Percentiles rank a stretch among this genome's conserved stretches.
Conservation (phyloP, 352 stramenopile genomes). For the Globisporangium emineosum region DNA sequence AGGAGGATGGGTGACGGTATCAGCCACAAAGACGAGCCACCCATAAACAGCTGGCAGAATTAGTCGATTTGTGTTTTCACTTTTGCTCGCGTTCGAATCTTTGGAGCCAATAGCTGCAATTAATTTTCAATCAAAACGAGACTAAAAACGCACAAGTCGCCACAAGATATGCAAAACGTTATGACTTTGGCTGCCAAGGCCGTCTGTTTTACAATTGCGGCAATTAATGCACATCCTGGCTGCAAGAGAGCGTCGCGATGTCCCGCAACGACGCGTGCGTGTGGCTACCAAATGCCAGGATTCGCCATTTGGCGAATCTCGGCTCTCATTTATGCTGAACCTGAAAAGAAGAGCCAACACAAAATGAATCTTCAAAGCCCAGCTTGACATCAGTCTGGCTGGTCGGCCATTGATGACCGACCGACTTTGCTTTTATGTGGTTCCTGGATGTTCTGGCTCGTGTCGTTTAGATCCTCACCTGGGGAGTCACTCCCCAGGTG, state of each 20-base stretch:
- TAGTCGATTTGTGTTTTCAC: slow-evolving; percentile 8
- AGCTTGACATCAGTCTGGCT: background rate
- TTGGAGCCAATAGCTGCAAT: background rate
- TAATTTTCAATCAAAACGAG: background rate
- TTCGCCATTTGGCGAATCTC: background rate
- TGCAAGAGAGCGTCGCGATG: background rate
- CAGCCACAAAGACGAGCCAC: background rate
- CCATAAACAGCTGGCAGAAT: slow-evolving; percentile 1
- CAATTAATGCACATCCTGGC: background rate
- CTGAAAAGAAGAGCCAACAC: background rate
- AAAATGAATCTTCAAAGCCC: background rate
- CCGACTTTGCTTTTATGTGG: background rate
- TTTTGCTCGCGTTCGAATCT: background rate
- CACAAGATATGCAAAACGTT: background rate
- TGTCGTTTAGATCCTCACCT: no score
- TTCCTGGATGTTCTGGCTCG: background rate
- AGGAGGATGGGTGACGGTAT: background rate
- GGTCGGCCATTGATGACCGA: background rate
- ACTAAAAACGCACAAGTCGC: background rate
- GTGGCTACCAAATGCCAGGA: background rate
- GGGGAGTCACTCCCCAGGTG: no score
- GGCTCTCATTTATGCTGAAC: background rate
- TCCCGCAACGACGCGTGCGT: background rate
- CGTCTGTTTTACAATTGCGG: no score
- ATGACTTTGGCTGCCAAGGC: background rate